phyloP scores from a whole-genome alignment of 352 stramenopile species.

The Globisporangium cystogenes region DNA sequence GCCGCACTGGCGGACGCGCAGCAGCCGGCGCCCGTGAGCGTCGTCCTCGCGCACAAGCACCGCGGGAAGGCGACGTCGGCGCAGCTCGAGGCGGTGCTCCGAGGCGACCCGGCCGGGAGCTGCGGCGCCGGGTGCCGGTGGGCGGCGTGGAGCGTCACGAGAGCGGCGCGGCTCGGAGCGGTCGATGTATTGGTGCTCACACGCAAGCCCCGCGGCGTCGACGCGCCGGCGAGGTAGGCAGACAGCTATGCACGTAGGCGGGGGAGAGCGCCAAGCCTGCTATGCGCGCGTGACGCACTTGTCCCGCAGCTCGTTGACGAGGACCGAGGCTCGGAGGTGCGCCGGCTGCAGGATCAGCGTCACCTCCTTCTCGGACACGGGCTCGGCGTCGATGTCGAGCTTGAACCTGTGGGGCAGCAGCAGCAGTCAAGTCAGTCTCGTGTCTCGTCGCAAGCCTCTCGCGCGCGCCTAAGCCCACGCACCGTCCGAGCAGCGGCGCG shows the following conservation, averaged over 20 bases:
- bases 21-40: not conserved
- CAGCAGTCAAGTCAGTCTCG: too few relatives aligned
- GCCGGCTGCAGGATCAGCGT: slow-evolving; percentile 18
- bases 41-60: slow-evolving; percentile 54
- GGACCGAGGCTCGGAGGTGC: slow-evolving; percentile 22
- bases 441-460: too few relatives aligned
- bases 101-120: not conserved
- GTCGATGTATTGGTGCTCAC: slow-evolving; percentile 25
- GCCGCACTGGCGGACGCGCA: not conserved
- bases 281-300: slow-evolving; percentile 21
- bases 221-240: not conserved
- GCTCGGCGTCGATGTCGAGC: slow-evolving; percentile 23
- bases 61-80: slow-evolving; percentile 22
- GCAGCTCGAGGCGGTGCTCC: slow-evolving; percentile 22
- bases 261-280: not conserved
- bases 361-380: slow-evolving; percentile 15
- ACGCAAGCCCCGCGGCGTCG: not conserved
- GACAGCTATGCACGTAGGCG: not conserved
- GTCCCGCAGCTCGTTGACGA: slow-evolving; percentile 28
- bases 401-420: slow-evolving; percentile 14
- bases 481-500: slow-evolving; percentile 28
- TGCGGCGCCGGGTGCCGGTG: slow-evolving; percentile 14
- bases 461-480: too few relatives aligned
- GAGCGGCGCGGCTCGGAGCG: slow-evolving; percentile 11
- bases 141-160: slow-evolving; percentile 17